A percentile compares a stretch with the other conserved stretches of the same genome.
Conservation (phyloP, 352 stramenopile genomes). For the Pythium dissimile region DNA sequence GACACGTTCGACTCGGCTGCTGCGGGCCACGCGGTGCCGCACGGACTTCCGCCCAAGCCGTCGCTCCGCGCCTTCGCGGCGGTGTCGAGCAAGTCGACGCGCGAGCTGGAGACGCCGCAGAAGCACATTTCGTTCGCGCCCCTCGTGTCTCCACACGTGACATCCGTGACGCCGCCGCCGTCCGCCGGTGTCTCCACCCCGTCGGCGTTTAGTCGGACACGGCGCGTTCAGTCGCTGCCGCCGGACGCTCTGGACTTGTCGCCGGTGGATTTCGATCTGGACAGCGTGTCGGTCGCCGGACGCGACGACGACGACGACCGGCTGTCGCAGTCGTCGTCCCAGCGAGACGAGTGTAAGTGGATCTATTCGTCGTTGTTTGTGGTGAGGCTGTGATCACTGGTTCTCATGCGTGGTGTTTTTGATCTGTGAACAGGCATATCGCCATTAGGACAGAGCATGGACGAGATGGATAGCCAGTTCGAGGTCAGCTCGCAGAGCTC, state of each 20-base stretch:
- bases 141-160: not conserved
- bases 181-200: constrained; percentile 1
- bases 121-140: constrained; percentile 29
- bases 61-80: constrained; percentile 18
- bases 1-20: constrained; percentile 23
- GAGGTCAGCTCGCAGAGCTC: constrained; percentile 83
- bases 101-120: constrained; percentile 21
- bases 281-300: constrained; percentile 77
- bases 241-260: constrained; percentile 51
- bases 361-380: not conserved
- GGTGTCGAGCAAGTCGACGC: constrained; percentile 18
- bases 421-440: constrained; percentile 58
- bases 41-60: constrained; percentile 17
- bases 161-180: constrained; percentile 11
- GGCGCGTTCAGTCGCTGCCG: constrained; percentile 59
- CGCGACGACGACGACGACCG: constrained; percentile 41
- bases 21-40: not conserved
- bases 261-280: constrained; percentile 70
- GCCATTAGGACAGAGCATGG: constrained; percentile 70
- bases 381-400: not conserved
- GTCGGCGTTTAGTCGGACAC: constrained; percentile 27
- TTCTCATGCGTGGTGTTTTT: not conserved
- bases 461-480: constrained; percentile 77
- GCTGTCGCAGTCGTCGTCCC: constrained; percentile 70
- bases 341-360: constrained; percentile 66